A percentile compares a stretch with the other conserved stretches of the same genome.
phyloP scores from a whole-genome alignment of 257 asterid genomes.

The Petunia axillaris region DNA sequence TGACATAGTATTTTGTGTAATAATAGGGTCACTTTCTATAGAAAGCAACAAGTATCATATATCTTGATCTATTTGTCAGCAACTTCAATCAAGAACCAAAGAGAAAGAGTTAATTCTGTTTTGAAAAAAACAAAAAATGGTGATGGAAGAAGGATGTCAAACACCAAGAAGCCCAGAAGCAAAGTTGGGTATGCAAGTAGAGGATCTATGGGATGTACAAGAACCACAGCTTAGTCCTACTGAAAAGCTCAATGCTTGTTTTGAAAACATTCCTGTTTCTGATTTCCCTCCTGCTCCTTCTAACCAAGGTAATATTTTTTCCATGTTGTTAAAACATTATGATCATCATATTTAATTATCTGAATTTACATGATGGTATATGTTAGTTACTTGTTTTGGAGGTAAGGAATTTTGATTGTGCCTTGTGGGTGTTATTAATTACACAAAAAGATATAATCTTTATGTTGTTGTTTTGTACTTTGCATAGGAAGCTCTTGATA shows the following conservation, averaged over 20 bases:
- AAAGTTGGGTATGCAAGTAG: slow-evolving; percentile 90
- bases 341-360: neutral
- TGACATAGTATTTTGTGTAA: slow-evolving; percentile 6
- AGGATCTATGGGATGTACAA: slow-evolving; percentile 90
- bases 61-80: neutral
- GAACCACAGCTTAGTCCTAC: slow-evolving; percentile 92
- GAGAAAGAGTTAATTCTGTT: neutral
- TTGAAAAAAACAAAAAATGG: slow-evolving; percentile 35
- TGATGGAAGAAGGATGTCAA: slow-evolving; percentile 53
- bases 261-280: slow-evolving; percentile 95
- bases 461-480: neutral
- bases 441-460: neutral
- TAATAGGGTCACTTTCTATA: slow-evolving; percentile 22
- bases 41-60: slow-evolving; percentile 26
- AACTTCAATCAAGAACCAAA: slow-evolving; percentile 19
- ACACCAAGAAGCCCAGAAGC: slow-evolving; percentile 99
- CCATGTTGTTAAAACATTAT: neutral
- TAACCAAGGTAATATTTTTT: slow-evolving; percentile 52
- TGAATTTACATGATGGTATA: neutral
- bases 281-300: slow-evolving; percentile 87
- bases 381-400: neutral
- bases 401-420: neutral
- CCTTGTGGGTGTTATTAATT: neutral
- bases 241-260: slow-evolving; percentile 96
- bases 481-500: neutral